Evolutionary conservation across 805 yeast species (phyloP).

Genomic region (Yamadazyma phyllophila): DNA sequence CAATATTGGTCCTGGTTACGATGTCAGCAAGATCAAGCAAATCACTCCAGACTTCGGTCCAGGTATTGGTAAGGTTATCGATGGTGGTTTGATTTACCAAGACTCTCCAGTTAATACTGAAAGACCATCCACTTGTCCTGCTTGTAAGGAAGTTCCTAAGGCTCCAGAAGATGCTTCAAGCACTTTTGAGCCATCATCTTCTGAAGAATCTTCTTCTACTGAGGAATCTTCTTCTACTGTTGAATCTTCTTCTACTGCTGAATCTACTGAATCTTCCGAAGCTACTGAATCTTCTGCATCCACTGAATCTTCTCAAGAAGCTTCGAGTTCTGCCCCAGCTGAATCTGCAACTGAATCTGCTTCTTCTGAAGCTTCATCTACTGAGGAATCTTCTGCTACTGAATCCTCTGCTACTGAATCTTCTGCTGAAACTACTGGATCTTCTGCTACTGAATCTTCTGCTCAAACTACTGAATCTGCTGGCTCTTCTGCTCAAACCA

Average conservation of each 20-base stretch:
- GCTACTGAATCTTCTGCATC: constrained; percentile 6
- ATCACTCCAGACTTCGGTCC: constrained; percentile 18
- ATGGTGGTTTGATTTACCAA: constrained; percentile 18
- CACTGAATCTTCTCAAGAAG: constrained; percentile 3
- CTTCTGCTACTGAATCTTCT: constrained; percentile 2
- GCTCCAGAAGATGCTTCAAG: constrained; percentile 16
- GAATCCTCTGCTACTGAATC: constrained; percentile 5
- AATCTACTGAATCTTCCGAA: not conserved
- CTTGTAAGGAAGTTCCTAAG: constrained; percentile 17
- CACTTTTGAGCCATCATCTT: constrained; percentile 7
- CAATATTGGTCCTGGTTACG: constrained; percentile 25
- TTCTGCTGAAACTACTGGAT: not conserved
- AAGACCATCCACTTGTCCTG: constrained; percentile 20
- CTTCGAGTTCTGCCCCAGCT: constrained; percentile 5
- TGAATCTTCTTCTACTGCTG: constrained; percentile 1
- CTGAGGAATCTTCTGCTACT: constrained; percentile 23
- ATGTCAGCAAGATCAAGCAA: constrained; percentile 12
- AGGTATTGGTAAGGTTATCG: constrained; percentile 19
- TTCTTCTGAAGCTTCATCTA: not conserved
- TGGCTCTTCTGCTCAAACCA: constrained; percentile 2
- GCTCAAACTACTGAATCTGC: constrained; percentile 12
- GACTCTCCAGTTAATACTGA: constrained; percentile 20
- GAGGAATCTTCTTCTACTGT: not conserved
- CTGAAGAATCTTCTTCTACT: constrained; percentile 5
- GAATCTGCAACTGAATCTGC: not conserved